Evolutionary conservation across 1,284 basidiomycete genomes (phyloP).

Genomic region (Moesziomyces sp.): DNA sequence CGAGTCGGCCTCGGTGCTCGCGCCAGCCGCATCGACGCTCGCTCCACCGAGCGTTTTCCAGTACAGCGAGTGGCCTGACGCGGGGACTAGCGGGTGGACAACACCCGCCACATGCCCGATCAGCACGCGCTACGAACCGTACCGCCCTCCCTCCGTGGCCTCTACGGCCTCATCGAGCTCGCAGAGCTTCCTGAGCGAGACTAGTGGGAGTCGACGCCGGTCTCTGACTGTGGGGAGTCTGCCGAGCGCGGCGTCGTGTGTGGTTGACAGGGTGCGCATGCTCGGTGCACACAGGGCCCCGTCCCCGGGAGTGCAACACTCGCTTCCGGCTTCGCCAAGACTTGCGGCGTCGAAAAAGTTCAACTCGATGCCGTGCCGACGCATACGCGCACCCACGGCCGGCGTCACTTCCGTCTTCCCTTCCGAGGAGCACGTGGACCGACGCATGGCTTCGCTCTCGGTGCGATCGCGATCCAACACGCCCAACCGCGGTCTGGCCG

Average conservation of each 20-base stretch:
- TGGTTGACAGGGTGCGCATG: conserved; percentile 18
- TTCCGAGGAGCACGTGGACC: conserved; percentile 4
- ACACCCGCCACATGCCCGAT: not conserved
- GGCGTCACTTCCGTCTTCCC: not conserved
- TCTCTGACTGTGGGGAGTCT: conserved; percentile 19
- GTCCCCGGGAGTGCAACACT: conserved; percentile 2
- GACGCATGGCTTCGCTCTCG: conserved; percentile 9
- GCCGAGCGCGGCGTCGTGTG: conserved; percentile 2
- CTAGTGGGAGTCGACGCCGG: conserved; percentile 3
- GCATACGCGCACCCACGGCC: not conserved
- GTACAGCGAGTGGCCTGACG: not conserved
- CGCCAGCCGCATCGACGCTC: not conserved
- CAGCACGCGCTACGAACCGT: conserved; percentile 8
- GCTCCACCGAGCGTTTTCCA: not conserved
- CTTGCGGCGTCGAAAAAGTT: conserved; percentile 3
- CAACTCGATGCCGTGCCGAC: conserved; percentile 20
- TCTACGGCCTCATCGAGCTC: conserved; percentile 12
- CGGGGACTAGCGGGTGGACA: not conserved
- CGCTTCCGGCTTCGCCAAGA: conserved; percentile 5
- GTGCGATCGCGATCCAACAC: not conserved
- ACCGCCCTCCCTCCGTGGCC: conserved; percentile 13
- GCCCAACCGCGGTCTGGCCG: conserved; percentile 1
- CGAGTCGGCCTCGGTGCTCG: not conserved
- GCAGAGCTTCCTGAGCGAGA: not conserved
- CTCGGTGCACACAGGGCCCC: conserved; percentile 7